phyloP scores from a whole-genome alignment of 2,329 filamentous ascomycete species.

The Hymenoscyphus infarciens region DNA sequence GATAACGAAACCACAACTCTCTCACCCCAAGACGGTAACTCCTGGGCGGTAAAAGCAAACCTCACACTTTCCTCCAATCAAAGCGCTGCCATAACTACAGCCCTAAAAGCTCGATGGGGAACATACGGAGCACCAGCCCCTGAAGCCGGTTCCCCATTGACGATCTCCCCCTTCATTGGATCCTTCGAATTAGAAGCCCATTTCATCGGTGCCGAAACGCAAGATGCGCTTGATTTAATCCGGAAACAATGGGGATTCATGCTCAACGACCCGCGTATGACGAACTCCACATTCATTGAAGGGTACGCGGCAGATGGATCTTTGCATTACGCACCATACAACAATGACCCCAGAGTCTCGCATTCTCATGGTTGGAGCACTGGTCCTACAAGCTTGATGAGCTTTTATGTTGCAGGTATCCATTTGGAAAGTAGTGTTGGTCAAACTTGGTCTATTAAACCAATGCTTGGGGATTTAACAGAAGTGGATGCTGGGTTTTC shows the following conservation, averaged over 20 bases:
- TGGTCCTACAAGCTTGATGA: conserved; percentile 33
- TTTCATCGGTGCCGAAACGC: conserved; percentile 42
- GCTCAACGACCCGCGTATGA: conserved; percentile 41
- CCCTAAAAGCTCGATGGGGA: conserved; percentile 30
- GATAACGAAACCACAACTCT: conserved; percentile 54
- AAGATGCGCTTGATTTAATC: conserved; percentile 51
- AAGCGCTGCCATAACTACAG: conserved; percentile 37
- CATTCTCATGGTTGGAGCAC: conserved; percentile 38
- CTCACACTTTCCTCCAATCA: conserved; percentile 31
- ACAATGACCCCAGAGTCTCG: conserved; percentile 34
- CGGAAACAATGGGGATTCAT: conserved; percentile 58
- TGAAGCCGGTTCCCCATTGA: conserved; percentile 42
- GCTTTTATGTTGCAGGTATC: conserved; percentile 31
- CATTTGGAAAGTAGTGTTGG: conserved; percentile 26
- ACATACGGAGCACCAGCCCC: conserved; percentile 45
- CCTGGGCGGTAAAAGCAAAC: conserved; percentile 43
- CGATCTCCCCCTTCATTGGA: conserved; percentile 45
- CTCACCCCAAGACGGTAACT: conserved; percentile 57
- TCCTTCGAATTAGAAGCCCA: conserved; percentile 46
- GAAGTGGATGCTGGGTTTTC: conserved; percentile 39
- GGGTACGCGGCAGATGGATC: conserved; percentile 36
- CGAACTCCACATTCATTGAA: conserved; percentile 38
- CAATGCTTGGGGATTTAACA: conserved; percentile 37
- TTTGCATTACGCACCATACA: conserved; percentile 37
- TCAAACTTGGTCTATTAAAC: conserved; percentile 32